A percentile compares a stretch with the other conserved stretches of the same genome.
Evolutionary conservation across 2,329 filamentous ascomycete species (phyloP).

Genomic region (Ceratocystis colombiana): DNA sequence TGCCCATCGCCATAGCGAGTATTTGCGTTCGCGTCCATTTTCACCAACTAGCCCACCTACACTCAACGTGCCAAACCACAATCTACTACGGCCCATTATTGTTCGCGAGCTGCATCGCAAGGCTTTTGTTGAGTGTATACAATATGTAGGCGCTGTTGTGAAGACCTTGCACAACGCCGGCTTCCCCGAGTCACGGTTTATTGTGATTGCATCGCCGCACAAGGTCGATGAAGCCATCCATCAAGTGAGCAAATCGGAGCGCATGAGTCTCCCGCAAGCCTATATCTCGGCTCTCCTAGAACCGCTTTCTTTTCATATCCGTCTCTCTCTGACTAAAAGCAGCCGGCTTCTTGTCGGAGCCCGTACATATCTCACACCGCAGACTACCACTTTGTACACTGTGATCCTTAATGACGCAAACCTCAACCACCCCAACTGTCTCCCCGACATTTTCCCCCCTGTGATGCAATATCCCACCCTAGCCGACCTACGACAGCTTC

Average conservation of each 20-base stretch:
- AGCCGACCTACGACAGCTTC: constrained; percentile 38
- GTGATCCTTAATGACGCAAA: constrained; percentile 29
- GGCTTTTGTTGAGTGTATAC: constrained; percentile 35
- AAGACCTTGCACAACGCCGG: constrained; percentile 40
- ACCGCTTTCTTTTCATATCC: constrained; percentile 33
- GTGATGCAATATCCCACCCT: constrained; percentile 39
- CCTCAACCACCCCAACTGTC: constrained; percentile 28
- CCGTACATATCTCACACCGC: constrained; percentile 38
- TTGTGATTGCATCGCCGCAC: constrained; percentile 35
- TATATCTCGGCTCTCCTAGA: constrained; percentile 27
- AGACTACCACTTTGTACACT: constrained; percentile 39
- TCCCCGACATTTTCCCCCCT: constrained; percentile 38
- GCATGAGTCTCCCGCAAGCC: constrained; percentile 35
- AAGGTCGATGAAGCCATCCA: constrained; percentile 30
- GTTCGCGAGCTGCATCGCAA: constrained; percentile 39
- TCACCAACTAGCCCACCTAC: constrained; percentile 34
- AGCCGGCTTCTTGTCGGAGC: constrained; percentile 38
- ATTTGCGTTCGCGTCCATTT: constrained; percentile 52
- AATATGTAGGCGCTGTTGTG: constrained; percentile 38
- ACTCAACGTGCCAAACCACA: constrained; percentile 37
- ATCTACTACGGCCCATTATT: constrained; percentile 44
- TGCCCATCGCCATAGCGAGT: constrained; percentile 65
- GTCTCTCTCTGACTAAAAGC: constrained; percentile 39
- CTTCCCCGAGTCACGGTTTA: constrained; percentile 36
- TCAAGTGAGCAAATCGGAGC: constrained; percentile 35